Conservation (phyloP, 345 rosid species). For the Carallia brachiata region DNA sequence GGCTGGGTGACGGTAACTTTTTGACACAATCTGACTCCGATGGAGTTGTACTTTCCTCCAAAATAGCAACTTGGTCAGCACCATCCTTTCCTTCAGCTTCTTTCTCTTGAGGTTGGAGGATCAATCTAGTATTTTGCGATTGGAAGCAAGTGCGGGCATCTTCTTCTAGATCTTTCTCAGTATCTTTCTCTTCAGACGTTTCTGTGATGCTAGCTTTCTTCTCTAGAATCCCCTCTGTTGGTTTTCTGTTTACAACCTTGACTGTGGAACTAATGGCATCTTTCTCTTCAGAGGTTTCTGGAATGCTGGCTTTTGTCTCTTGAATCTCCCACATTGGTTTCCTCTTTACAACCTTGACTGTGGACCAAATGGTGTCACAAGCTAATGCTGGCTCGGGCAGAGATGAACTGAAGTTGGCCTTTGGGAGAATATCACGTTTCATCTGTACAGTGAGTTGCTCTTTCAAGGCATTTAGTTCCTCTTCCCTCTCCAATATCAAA, state of each 20-base stretch:
- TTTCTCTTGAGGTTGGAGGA: conserved; percentile 55
- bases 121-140: conserved; percentile 14
- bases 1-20: conserved; percentile 27
- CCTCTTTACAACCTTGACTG: conserved; percentile 38
- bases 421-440: conserved; percentile 31
- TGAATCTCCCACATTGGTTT: conserved; percentile 31
- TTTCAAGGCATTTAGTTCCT: conserved; percentile 49
- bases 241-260: conserved; percentile 29
- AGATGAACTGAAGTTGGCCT: conserved; percentile 29
- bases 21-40: conserved; percentile 23
- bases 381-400: conserved; percentile 31
- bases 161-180: conserved; percentile 30
- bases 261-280: conserved; percentile 1
- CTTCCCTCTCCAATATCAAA: conserved; percentile 41
- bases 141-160: conserved; percentile 7
- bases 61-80: conserved; percentile 14
- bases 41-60: conserved; percentile 34
- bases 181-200: conserved; percentile 25
- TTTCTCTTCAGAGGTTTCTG: conserved; percentile 29
- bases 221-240: conserved; percentile 38
- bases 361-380: conserved; percentile 31
- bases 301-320: conserved; percentile 24
- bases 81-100: conserved; percentile 51
- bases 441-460: conserved; percentile 35
- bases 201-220: conserved; percentile 20